Evolutionary conservation across 768 basidiomycete species (phyloP), one percentile per base, ranked within the genome.

Genomic region (Pisolithus orientalis): DNA sequence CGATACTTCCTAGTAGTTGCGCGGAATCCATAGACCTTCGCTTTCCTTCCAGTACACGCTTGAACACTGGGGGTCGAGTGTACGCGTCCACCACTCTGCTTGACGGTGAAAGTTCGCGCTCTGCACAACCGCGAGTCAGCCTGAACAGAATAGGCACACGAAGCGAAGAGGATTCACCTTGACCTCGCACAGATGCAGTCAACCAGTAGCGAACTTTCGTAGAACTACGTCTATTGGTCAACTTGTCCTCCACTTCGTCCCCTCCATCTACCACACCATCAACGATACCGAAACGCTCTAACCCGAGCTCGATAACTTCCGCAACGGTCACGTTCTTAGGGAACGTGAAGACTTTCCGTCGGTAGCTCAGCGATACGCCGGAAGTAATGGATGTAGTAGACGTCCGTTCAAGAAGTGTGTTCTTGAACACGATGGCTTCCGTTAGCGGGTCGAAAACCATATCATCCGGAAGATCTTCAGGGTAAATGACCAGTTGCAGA

Each of bases 211-310:
- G 77, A 34, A 97, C 89, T 52, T 90, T 78, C 8, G 80, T 68
- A 6, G 80, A 75, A 63, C 91, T 95, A 57, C 85, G 77, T 53
- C 94, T 75, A 70, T 93, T 92, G 6, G 80, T 76, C 32, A 84
- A 74, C 65, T 95, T 94, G 65, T 97, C 95, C 68, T 99, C 96
- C 1, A 99, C 81, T 62, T 97, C 95, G 66, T 99, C 96, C 1
- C 96, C 96, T 2, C 96, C 96, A 66, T 97, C 94, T 2, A 98
- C 95, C 2, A 99, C 93, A n/a, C 94, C 96, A 38, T 96, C 95
- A 34, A 81, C 73, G 51, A 99, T 96, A 2, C 96, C 96, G 63
- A 98, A 97, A 53, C 93, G 72, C 63, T 97, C 96, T 56, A 99
- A 65, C 5, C 87, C 89, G 37, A 90, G 75, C 67, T 99, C 96